These are phyloP conservation scores for Corynascus novoguineensis DNA, from an alignment of 495 filamentous ascomycete species.

Conservation along the genomic window DNA sequence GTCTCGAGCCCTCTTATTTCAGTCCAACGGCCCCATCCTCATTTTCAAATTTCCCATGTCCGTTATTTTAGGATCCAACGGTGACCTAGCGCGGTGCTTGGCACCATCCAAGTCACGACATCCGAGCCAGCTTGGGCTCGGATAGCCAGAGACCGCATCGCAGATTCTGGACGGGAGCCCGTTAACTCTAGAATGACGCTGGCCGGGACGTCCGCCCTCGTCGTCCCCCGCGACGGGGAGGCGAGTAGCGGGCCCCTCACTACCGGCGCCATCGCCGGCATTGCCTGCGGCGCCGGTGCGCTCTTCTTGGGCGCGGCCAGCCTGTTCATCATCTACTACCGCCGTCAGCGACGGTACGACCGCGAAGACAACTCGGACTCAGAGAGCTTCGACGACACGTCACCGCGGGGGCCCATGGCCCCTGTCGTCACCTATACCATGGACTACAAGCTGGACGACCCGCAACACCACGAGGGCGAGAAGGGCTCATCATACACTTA, in stretches of 20 bases:
- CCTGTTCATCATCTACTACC: conserved; percentile 41
- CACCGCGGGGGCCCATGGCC: background rate
- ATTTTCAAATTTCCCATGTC: conserved; percentile 8
- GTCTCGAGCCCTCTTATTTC: background rate
- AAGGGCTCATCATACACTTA: conserved; percentile 25
- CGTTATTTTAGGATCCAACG: conserved; percentile 6
- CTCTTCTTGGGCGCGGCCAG: conserved; percentile 35
- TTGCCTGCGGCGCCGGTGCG: conserved; percentile 34
- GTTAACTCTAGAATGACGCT: conserved; percentile 2
- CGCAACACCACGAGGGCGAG: conserved; percentile 24
- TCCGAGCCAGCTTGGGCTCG: conserved; percentile 14
- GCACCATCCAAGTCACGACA: conserved; percentile 5
- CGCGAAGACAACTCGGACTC: conserved; percentile 16
- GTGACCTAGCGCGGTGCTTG: conserved; percentile 14
- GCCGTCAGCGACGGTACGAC: conserved; percentile 32
- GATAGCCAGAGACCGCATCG: background rate
- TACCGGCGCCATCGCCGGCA: conserved; percentile 44
- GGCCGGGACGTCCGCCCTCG: conserved; percentile 20
- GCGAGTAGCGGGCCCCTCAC: conserved; percentile 24
- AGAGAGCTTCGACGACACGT: conserved; percentile 10
- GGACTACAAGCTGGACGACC: conserved; percentile 29
- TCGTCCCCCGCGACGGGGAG: conserved; percentile 18
- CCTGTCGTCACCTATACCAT: conserved; percentile 27
- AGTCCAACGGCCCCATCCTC: background rate
- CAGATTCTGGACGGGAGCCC: background rate